Evolutionary conservation across 345 rosid species (phyloP), one percentile per base, ranked within the genome.

Genomic region (Ceriops tagal): DNA sequence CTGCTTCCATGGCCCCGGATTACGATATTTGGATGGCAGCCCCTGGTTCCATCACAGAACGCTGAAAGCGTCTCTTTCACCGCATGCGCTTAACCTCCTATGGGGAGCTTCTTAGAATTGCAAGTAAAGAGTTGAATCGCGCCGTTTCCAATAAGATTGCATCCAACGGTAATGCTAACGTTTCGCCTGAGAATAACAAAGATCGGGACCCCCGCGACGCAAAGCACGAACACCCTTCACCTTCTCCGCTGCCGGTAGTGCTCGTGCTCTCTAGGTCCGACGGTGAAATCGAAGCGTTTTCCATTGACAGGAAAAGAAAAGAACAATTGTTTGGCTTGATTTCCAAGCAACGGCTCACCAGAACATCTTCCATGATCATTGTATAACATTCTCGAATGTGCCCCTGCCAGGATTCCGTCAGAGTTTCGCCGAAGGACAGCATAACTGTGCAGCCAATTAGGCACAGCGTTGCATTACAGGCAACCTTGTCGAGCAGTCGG

Each of bases 1-100:
- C 82, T 39, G 61, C 70, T 62, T 65, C 78, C 10, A 35, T 37
- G 0, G 21, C 78, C 5, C 86, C 82, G 18, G 86, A 92, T 16
- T 95, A 95, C 66, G 83, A 92, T 56, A 63, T 92, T 15, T 95
- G 98, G 96, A 88, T 85, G 96, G 71, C 92, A n/a, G 86, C 89
- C 10, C 99, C 98, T 2, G 92, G 93, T 2, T 87, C 99, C 26
- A 84, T 95, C 0, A 82, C 67, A 1, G 93, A 95, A 65, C 81
- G 98, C 16, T 84, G 98, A 1, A 83, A 85, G 24, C 83, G 92
- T 5, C 85, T 95, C 15, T 78, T 89, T 7, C 85, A 84, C 9
- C 96, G 92, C 2, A 92, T 90, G 99, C 97, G 99, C 7, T 69
- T 95, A 10, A 74, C 82, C 0, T 37, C 78, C 11, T 73, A 78